Evolutionary conservation across 768 basidiomycete species (phyloP), one percentile per base, ranked within the genome.

Genomic region (Arthromyces matolae): DNA sequence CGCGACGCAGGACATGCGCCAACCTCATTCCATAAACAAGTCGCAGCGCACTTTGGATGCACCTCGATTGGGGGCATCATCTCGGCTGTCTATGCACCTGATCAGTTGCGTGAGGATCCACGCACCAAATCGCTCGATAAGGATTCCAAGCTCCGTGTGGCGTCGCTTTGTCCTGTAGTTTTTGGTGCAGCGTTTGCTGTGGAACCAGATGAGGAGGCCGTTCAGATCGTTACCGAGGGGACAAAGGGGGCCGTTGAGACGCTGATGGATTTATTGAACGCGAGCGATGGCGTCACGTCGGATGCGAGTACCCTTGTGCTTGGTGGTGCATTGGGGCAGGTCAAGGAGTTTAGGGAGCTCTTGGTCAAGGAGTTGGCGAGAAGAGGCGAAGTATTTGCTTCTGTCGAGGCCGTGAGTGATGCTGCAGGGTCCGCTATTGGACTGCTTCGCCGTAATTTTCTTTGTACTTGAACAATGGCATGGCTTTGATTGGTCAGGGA

Each of bases 121-220:
- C 44, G 42, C 13, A 27, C 39, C 8, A 25, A 32, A 9, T 28
- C 43, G 14, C 31, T 51, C 13, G 52, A 55, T 42, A 14, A 49
- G 5, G 60, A 64, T 14, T 58, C 63, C 10, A 62, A 64, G 46
- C 49, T 62, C 16, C 57, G 63, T 13, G 51, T 64, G 18, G 59
- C 61, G 18, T 55, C 57, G 5, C 24, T 64, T 9, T 59, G 55
- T 37, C 54, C 47, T 14, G 9, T 54, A n/a, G 55, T 62, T 2
- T 59, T 62, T 5, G 32, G 29, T 8, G 43, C 49, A 7, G 63
- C 63, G 8, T 62, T 56, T 36, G 55, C 60, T 29, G 36, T 22
- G 20, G 31, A 25, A 5, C 36, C 37, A 4, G 61, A 60, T 50
- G 12, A 22, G 5, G 59, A 59, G 29, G 63, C 63, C 2, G 20